Evolutionary conservation across 805 yeast genomes (phyloP).

Genomic region (Kuraishia ogatae): DNA sequence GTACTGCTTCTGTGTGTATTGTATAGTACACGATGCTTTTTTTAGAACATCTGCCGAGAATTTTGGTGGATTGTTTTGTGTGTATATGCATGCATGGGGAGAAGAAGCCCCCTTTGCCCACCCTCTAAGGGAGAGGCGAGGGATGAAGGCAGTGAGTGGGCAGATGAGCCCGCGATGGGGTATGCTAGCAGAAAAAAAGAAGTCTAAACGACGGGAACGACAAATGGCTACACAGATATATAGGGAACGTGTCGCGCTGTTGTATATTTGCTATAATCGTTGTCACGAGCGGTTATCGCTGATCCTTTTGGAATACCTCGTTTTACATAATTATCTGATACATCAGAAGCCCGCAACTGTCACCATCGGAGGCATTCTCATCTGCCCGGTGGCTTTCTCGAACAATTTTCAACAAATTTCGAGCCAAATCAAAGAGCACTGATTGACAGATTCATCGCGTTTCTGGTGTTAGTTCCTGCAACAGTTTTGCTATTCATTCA

Average conservation of each 20-base stretch:
- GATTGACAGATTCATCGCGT: constrained; percentile 21
- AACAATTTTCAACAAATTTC: constrained; percentile 20
- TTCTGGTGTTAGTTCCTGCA: constrained; percentile 18
- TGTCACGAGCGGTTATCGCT: no score
- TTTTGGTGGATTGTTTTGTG: neutral
- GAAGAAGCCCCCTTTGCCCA: no score
- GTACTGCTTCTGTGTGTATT: neutral
- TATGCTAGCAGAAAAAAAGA: neutral
- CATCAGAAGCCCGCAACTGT: no score
- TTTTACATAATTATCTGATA: no score
- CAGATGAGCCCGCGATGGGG: neutral
- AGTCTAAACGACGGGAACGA: neutral
- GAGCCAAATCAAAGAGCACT: constrained; percentile 19
- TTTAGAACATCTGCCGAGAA: neutral
- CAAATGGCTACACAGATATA: neutral
- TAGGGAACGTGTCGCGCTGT: neutral
- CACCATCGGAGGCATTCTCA: neutral
- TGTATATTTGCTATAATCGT: neutral
- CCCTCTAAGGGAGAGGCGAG: no score
- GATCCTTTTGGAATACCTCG: neutral
- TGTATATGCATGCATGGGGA: neutral
- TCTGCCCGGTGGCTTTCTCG: constrained; percentile 11
- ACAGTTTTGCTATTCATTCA: neutral
- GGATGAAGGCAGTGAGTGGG: neutral
- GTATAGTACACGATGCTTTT: neutral